A percentile compares a stretch with the other conserved stretches of the same genome.
Evolutionary conservation across 352 stramenopile genomes (phyloP).

Genomic region (Phytophthora pluvialis): DNA sequence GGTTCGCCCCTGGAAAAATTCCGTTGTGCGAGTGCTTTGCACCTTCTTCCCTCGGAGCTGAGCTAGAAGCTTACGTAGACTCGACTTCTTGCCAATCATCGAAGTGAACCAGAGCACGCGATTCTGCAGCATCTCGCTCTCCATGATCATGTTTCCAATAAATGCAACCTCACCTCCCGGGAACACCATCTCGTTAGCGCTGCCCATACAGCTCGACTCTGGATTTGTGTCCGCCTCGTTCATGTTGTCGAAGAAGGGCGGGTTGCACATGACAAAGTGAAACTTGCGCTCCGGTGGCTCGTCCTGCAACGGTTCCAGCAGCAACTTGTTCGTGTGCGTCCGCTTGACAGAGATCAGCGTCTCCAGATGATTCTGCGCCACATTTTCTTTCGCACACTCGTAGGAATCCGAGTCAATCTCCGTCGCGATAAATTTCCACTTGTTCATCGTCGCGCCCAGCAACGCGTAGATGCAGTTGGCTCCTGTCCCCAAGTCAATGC

Average conservation of each 20-base stretch:
- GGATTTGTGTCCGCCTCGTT: constrained; percentile 82
- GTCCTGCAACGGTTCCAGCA: constrained; percentile 55
- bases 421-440: constrained; percentile 94
- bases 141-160: constrained; percentile 91
- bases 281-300: constrained; percentile 42
- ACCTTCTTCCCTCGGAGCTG: constrained; percentile 74
- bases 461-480: constrained; percentile 96
- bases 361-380: constrained; percentile 88
- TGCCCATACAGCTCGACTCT: constrained; percentile 74
- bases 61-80: constrained; percentile 88
- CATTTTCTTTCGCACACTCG: constrained; percentile 85
- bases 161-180: constrained; percentile 95
- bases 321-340: constrained; percentile 47
- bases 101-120: constrained; percentile 94
- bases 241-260: constrained; percentile 94
- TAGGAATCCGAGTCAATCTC: constrained; percentile 93
- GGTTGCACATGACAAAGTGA: constrained; percentile 97
- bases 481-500: constrained; percentile 96
- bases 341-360: constrained; percentile 60
- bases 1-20: constrained; percentile 95
- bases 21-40: constrained; percentile 86
- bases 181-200: constrained; percentile 83
- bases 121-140: constrained; percentile 84
- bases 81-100: constrained; percentile 94
- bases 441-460: constrained; percentile 86